Evolutionary conservation across 2,329 filamentous ascomycete genomes (phyloP), one percentile per base, ranked within the genome.

Genomic region (Didymella glomerata): DNA sequence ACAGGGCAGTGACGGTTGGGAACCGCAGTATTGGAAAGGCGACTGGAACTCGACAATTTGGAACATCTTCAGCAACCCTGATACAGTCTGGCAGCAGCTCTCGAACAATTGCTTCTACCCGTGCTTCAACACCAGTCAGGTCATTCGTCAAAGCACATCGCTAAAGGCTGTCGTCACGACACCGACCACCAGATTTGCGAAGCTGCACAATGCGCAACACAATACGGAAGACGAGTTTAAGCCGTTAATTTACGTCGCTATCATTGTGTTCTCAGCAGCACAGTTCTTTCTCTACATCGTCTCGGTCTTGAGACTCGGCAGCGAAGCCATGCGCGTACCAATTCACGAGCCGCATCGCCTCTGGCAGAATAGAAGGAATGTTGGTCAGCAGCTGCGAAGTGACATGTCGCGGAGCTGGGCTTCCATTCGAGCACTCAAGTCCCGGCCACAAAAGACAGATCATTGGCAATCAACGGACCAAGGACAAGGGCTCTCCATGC

Each of bases 71-170:
- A 24, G 27, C 20, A 53, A 54, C 18, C 42, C 46, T 7, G 34
- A 46, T 10, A 58, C 50, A 9, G 44, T 36, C 9, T 60, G 61
- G 61, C 54, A 60, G 27, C 27, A 54, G 8, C 20, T 60, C 10
- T 57, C 52, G 1, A 54, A 54, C 30, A 60, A 58, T 27, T 63
- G 61, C 47, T 60, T 57, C 36, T 60, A 60, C 46, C 57, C 61
- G 7, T 63, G 61, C 47, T 63, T 60, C 46, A 63, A 63, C 46
- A 63, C 57, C 14, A 52, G 44, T 6, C 61, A 63, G 25, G 36
- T 40, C 36, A 40, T 40, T 18, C 36, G 36, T 10, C 61, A 60
- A 42, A 41, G 53, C 25, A 28, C 40, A 3, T 40, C 48, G 16
- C 41, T 63, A 7, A 60, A 57, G 32, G 49, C 49, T 2, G 53